Conservation (phyloP, 2,329 filamentous ascomycete genomes). For the Microsporum canis region DNA sequence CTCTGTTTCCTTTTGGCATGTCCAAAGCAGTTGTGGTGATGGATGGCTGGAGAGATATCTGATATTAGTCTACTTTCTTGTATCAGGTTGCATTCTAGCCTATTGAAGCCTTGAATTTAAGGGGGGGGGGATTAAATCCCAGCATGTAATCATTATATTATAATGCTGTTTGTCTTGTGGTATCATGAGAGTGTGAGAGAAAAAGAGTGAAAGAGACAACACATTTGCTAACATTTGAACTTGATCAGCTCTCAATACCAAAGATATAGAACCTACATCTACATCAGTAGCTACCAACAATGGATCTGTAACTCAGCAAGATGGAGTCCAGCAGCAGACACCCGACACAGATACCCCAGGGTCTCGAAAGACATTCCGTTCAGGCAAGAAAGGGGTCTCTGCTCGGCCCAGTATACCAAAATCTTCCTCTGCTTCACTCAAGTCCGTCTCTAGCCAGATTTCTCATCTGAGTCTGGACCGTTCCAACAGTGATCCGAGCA, state of each 20-base stretch:
- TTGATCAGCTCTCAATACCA: background rate
- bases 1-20: background rate
- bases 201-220: background rate
- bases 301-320: background rate
- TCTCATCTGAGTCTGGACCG: slow-evolving; percentile 13
- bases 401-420: slow-evolving; percentile 14
- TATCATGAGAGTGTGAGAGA: background rate
- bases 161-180: background rate
- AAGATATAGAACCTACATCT: background rate
- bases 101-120: background rate
- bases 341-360: background rate
- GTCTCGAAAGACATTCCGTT: background rate
- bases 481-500: background rate
- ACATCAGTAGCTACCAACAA: background rate
- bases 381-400: slow-evolving; percentile 15
- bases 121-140: background rate
- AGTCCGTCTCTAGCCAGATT: slow-evolving; percentile 17
- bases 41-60: background rate
- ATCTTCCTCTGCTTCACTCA: slow-evolving; percentile 15
- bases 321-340: background rate
- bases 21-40: background rate
- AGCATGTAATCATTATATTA: background rate
- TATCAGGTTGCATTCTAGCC: background rate
- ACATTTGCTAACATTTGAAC: background rate
- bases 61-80: background rate